These are phyloP conservation scores for Glycine latifolia DNA, from an alignment of 306 rosid species.

Conservation along the genomic window DNA sequence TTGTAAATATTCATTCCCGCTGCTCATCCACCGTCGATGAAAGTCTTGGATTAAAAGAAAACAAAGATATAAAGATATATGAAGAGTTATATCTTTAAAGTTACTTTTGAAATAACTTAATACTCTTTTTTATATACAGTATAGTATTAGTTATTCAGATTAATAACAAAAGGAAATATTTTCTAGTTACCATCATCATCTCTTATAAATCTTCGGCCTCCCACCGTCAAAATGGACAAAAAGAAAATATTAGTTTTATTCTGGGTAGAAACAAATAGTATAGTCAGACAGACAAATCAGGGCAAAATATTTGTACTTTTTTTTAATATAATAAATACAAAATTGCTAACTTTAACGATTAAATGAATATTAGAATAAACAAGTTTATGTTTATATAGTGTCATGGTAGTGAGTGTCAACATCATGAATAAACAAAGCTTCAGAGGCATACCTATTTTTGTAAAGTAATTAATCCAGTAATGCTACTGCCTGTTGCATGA, in stretches of 20 bases:
- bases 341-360: constrained; percentile 47
- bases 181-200: background rate
- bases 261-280: constrained; percentile 40
- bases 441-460: constrained; percentile 13
- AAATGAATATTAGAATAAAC: background rate
- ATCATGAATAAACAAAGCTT: constrained; percentile 54
- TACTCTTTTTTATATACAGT: no score
- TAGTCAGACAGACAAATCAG: background rate
- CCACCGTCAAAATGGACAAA: constrained; percentile 36
- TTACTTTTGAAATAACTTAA: no score
- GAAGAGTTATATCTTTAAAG: no score
- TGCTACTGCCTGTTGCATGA: constrained; percentile 21
- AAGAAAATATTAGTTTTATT: constrained; percentile 26
- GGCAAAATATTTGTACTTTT: background rate
- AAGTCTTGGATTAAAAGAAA: no score
- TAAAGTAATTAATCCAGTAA: background rate
- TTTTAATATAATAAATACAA: constrained; percentile 31
- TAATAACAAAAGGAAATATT: background rate
- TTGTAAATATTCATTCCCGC: background rate
- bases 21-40: background rate
- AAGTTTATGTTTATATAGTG: no score
- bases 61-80: no score
- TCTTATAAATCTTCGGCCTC: constrained; percentile 1
- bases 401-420: constrained; percentile 66
- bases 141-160: no score